A percentile compares a stretch with the other conserved stretches of the same genome.
phyloP scores from a whole-genome alignment of 805 yeast genomes.

The Tetrapisispora fleetii region DNA sequence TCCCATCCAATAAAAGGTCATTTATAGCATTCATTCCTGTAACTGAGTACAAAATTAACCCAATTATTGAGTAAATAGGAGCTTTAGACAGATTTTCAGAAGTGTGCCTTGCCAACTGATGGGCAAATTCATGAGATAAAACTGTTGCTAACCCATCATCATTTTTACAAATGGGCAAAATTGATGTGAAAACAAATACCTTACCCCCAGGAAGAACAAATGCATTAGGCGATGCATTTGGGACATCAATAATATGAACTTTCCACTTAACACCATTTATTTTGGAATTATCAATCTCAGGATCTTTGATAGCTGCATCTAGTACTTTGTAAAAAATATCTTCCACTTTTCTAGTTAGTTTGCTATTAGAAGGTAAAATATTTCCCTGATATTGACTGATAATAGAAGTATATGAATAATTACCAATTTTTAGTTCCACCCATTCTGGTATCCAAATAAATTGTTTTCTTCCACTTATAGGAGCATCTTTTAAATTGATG shows the following conservation, averaged over 20 bases:
- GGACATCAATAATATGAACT: conserved; percentile 67
- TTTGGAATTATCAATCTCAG: conserved; percentile 27
- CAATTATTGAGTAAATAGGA: conserved; percentile 55
- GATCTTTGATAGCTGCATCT: conserved; percentile 39
- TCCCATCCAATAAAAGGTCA: conserved; percentile 42
- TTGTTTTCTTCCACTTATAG: conserved; percentile 63
- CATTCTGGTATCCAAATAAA: conserved; percentile 62
- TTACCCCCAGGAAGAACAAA: conserved; percentile 95
- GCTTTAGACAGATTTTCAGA: conserved; percentile 71
- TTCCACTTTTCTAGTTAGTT: conserved; percentile 46
- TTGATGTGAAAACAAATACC: conserved; percentile 77
- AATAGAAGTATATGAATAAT: conserved; percentile 51
- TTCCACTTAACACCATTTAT: conserved; percentile 47
- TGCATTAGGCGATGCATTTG: conserved; percentile 82
- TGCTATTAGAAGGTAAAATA: conserved; percentile 55
- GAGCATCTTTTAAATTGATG: conserved; percentile 65
- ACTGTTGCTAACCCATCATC: conserved; percentile 96
- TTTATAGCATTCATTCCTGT: conserved; percentile 50
- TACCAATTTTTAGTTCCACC: conserved; percentile 55
- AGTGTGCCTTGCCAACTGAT: conserved; percentile 86
- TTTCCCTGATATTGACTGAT: conserved; percentile 41
- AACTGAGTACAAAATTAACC: conserved; percentile 44
- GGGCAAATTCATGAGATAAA: conserved; percentile 86
- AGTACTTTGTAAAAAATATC: conserved; percentile 57
- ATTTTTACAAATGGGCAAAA: conserved; percentile 65